phyloP scores from a whole-genome alignment of 441 rosid genomes.

The Theobroma grandiflorum region DNA sequence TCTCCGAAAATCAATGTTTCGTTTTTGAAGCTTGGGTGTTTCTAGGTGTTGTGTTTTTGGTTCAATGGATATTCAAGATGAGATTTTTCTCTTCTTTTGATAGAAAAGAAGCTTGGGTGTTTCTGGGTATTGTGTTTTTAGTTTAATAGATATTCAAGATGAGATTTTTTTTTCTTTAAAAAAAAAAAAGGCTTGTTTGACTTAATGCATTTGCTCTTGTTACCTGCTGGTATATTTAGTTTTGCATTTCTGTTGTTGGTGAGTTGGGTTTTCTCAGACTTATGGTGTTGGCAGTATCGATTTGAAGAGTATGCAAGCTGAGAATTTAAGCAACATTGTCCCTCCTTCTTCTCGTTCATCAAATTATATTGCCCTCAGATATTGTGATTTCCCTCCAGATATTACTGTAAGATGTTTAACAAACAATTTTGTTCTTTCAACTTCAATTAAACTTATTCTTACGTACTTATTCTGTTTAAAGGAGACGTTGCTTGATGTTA shows the following conservation, averaged over 20 bases:
- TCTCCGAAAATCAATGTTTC: neutral
- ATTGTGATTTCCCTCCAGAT: conserved; percentile 61
- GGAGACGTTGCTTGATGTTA: neutral
- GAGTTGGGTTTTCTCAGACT: conserved; percentile 66
- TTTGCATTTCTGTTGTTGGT: conserved; percentile 36
- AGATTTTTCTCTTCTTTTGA: neutral
- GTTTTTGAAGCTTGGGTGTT: conserved; percentile 10
- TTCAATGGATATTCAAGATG: neutral
- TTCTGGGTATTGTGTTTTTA: neutral
- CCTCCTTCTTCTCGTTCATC: conserved; percentile 91
- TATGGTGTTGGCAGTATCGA: conserved; percentile 95
- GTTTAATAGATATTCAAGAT: neutral
- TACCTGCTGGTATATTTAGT: conserved; percentile 24
- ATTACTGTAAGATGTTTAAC: conserved; percentile 67
- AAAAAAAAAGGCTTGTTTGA: neutral
- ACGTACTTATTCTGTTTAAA: neutral
- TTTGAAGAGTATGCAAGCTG: conserved; percentile 96
- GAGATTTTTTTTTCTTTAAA: neutral
- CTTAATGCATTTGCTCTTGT: neutral
- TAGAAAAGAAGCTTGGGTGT: neutral
- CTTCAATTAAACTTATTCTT: conserved; percentile 10
- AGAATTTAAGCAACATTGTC: conserved; percentile 77
- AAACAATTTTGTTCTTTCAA: conserved; percentile 10
- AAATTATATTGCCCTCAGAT: conserved; percentile 86
- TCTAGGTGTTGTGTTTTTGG: neutral